Evolutionary conservation across 2,329 filamentous ascomycete genomes (phyloP).

Genomic region (Coniochaeta pulveracea): DNA sequence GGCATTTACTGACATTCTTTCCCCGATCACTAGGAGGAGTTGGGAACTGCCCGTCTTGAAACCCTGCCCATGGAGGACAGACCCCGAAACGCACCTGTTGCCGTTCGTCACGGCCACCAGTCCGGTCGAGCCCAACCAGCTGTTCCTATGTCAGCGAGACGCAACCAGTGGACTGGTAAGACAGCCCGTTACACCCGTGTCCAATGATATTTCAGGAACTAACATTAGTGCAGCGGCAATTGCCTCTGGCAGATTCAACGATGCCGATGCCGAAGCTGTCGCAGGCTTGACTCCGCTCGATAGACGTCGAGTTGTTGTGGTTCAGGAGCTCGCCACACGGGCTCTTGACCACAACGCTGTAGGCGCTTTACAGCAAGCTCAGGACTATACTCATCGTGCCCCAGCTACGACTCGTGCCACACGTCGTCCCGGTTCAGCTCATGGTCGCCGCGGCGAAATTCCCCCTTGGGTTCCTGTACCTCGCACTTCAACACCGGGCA

Average conservation of each 20-base stretch:
- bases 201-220: background rate
- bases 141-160: background rate
- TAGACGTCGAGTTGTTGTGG: background rate
- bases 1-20: background rate
- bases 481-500: background rate
- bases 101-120: background rate
- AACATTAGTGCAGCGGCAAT: background rate
- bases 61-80: background rate
- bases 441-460: background rate
- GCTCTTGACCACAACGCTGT: too few species aligned
- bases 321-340: background rate
- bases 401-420: background rate
- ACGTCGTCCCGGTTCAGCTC: background rate
- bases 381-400: background rate
- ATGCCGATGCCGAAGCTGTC: background rate
- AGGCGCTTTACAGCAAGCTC: background rate
- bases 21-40: conserved; percentile 3
- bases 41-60: conserved; percentile 1
- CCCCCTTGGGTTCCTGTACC: background rate
- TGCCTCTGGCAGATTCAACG: background rate
- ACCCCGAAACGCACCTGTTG: background rate
- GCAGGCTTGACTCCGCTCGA: background rate
- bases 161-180: background rate
- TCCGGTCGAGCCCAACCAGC: background rate
- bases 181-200: background rate